These are phyloP conservation scores for Tetrahymena elliotti DNA, from an alignment of 73 alveolate species.

Conservation along the genomic window DNA sequence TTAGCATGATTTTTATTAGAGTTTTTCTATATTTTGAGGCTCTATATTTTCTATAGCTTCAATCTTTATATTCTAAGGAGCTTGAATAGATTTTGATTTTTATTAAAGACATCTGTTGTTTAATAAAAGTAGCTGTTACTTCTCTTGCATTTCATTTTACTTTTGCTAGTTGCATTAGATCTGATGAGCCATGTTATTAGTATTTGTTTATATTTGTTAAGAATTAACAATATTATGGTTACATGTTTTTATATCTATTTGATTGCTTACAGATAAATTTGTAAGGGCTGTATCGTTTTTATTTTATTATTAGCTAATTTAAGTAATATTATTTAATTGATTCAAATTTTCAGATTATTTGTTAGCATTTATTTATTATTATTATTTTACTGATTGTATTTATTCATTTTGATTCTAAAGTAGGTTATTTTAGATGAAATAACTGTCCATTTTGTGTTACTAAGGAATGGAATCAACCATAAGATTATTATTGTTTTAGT, in stretches of 20 bases:
- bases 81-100: background rate
- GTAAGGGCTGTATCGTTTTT: background rate
- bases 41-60: background rate
- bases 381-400: too few species aligned
- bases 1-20: too few species aligned
- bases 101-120: too few species aligned
- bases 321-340: background rate
- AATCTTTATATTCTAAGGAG: background rate
- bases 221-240: background rate
- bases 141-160: too few species aligned
- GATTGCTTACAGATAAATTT: background rate
- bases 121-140: too few species aligned
- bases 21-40: background rate
- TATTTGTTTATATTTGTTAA: background rate
- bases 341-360: background rate
- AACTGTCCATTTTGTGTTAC: too few species aligned
- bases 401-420: background rate
- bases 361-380: too few species aligned
- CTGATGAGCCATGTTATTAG: background rate
- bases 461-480: background rate
- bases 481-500: background rate
- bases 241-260: background rate
- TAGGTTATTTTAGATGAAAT: too few species aligned
- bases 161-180: too few species aligned
- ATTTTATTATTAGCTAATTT: too few species aligned